These are phyloP conservation scores for Phoma sp. DNA, from an alignment of 2,329 filamentous ascomycete species.

Conservation along the genomic window DNA sequence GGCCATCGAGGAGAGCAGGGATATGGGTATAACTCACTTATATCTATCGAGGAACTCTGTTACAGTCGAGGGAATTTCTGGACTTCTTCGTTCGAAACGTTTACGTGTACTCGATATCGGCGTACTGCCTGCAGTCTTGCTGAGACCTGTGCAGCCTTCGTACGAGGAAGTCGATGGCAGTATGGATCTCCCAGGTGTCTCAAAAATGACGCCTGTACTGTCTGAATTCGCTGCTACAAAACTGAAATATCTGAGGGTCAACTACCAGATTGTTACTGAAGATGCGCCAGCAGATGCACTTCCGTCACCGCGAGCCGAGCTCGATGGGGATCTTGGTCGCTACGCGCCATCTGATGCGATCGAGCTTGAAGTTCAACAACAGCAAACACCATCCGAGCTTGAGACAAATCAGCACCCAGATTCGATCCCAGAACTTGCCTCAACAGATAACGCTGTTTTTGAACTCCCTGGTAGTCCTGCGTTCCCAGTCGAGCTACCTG, in stretches of 20 bases:
- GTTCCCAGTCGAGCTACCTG: constrained; percentile 36
- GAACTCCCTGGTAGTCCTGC: constrained; percentile 41
- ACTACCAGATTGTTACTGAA: constrained; percentile 63
- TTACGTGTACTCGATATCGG: constrained; percentile 65
- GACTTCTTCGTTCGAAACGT: constrained; percentile 59
- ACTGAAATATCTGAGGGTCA: constrained; percentile 62
- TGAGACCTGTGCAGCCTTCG: constrained; percentile 31
- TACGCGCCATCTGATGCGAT: constrained; percentile 31
- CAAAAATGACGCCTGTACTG: constrained; percentile 63
- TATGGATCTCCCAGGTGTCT: constrained; percentile 55
- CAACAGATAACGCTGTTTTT: constrained; percentile 22
- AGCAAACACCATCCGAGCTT: constrained; percentile 29
- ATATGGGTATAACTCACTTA: constrained; percentile 66
- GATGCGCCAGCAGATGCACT: constrained; percentile 37
- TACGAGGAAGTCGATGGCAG: constrained; percentile 28
- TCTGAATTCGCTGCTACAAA: constrained; percentile 55
- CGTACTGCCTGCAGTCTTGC: constrained; percentile 47
- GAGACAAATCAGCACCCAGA: constrained; percentile 20
- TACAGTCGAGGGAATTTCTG: constrained; percentile 63
- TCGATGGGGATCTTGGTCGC: constrained; percentile 30
- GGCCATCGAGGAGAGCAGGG: constrained; percentile 62
- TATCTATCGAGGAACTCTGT: constrained; percentile 65
- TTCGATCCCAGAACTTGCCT: constrained; percentile 33
- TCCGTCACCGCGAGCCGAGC: constrained; percentile 34
- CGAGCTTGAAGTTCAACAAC: constrained; percentile 35